These are phyloP conservation scores for Saccharomyces hybrid DNA, from an alignment of 1,139 yeast genomes.

Conservation along the genomic window DNA sequence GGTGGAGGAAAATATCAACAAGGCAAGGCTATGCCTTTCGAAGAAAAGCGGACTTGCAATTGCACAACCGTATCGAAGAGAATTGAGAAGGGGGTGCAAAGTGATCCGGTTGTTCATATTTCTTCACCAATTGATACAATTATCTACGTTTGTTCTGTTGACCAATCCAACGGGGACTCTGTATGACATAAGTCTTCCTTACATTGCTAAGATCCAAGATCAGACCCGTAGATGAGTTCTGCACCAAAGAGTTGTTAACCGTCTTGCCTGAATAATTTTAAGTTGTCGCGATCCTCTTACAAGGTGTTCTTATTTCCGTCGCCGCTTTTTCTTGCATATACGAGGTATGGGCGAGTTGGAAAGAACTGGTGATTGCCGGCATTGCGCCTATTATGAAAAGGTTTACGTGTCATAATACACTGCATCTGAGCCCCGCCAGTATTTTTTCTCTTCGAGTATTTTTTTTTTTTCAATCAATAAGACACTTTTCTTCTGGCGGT, in stretches of 20 bases:
- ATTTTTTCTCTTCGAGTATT: not conserved
- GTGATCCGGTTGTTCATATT: not conserved
- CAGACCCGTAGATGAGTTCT: too few species aligned
- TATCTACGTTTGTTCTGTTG: too few species aligned
- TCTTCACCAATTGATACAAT: too few species aligned
- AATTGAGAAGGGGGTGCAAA: not conserved
- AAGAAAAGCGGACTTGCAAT: not conserved
- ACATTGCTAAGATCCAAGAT: too few species aligned
- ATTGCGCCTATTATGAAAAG: not conserved
- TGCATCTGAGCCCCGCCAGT: not conserved
- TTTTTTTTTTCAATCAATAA: too few species aligned
- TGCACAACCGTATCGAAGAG: not conserved
- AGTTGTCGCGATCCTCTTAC: too few species aligned
- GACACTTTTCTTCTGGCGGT: too few species aligned
- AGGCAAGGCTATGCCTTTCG: not conserved
- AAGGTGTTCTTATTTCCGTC: too few species aligned
- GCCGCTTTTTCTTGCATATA: not conserved
- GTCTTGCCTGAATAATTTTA: too few species aligned
- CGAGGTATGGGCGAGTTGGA: not conserved
- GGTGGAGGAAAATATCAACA: not conserved
- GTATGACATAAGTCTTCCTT: too few species aligned
- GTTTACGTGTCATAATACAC: not conserved
- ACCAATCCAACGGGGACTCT: too few species aligned
- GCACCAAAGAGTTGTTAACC: too few species aligned
- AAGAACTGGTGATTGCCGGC: not conserved